Conservation (phyloP, 306 rosid genomes). For the Cicer bijugum region DNA sequence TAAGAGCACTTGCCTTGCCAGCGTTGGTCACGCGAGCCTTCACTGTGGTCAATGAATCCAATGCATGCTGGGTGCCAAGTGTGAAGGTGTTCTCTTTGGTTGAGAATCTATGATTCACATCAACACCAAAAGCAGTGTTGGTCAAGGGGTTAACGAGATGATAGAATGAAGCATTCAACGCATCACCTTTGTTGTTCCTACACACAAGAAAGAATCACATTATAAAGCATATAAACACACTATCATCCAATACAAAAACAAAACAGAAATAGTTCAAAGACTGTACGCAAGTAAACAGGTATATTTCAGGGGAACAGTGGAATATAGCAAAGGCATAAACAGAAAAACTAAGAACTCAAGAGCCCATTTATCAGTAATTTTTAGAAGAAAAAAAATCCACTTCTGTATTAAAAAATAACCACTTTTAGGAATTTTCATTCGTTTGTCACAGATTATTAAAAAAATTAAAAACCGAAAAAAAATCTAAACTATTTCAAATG, state of each 20-base stretch:
- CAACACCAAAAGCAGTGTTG: conserved; percentile 56
- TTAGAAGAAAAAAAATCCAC: no score
- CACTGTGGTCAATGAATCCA: conserved; percentile 80
- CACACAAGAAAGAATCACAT: conserved; percentile 34
- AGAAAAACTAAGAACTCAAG: not conserved
- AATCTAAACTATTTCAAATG: no score
- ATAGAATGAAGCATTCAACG: conserved; percentile 54
- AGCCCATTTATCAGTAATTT: no score
- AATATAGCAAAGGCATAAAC: not conserved
- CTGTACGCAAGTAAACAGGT: not conserved
- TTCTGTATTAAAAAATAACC: no score
- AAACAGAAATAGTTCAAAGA: not conserved
- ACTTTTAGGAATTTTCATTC: no score
- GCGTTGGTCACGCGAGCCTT: conserved; percentile 81
- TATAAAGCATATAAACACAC: conserved; percentile 16
- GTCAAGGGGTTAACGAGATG: conserved; percentile 50
- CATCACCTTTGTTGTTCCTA: conserved; percentile 87
- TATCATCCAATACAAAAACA: not conserved
- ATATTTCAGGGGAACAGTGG: not conserved
- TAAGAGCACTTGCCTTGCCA: conserved; percentile 83
- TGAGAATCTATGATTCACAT: conserved; percentile 68
- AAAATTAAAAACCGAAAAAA: no score
- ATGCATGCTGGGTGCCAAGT: conserved; percentile 77
- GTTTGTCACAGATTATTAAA: no score
- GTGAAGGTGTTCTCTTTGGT: conserved; percentile 75